Evolutionary conservation across 1,284 basidiomycete species (phyloP).

Genomic region (Ganoderma sp.): DNA sequence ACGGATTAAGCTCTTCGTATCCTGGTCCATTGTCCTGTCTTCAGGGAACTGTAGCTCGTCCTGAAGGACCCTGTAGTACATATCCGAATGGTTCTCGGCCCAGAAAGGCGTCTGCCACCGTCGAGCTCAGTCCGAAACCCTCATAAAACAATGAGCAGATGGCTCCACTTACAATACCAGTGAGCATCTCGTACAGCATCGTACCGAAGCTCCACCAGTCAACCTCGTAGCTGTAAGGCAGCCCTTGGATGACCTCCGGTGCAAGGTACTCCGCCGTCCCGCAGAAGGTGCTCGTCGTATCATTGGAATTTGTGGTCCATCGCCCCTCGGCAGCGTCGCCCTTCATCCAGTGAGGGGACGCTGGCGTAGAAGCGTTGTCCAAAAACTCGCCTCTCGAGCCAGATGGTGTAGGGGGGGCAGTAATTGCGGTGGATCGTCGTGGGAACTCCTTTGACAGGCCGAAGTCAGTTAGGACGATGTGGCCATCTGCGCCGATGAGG

Average conservation of each 20-base stretch:
- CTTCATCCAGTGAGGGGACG: slow-evolving; percentile 76
- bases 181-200: slow-evolving; percentile 95
- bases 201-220: slow-evolving; percentile 99
- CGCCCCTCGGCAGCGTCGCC: slow-evolving; percentile 55
- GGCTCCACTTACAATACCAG: slow-evolving; percentile 74
- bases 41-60: slow-evolving; percentile 90
- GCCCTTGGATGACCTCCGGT: slow-evolving; percentile 91
- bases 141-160: slow-evolving; percentile 14
- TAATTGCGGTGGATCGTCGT: slow-evolving; percentile 51
- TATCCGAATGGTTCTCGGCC: slow-evolving; percentile 92
- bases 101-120: slow-evolving; percentile 84
- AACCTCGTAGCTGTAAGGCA: slow-evolving; percentile 92
- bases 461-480: slow-evolving; percentile 96
- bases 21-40: slow-evolving; percentile 88
- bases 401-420: slow-evolving; percentile 62
- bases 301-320: slow-evolving; percentile 60
- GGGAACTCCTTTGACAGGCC: slow-evolving; percentile 90
- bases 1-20: slow-evolving; percentile 93
- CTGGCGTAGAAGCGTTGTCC: slow-evolving; percentile 49
- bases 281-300: slow-evolving; percentile 85
- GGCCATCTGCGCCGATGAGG: slow-evolving; percentile 90
- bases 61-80: slow-evolving; percentile 91
- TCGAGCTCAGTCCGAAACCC: slow-evolving; percentile 26
- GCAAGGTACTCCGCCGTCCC: slow-evolving; percentile 95
- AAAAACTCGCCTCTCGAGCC: slow-evolving; percentile 59